These are phyloP conservation scores for Coffea humblotiana DNA, from an alignment of 305 asterid genomes.

Conservation along the genomic window DNA sequence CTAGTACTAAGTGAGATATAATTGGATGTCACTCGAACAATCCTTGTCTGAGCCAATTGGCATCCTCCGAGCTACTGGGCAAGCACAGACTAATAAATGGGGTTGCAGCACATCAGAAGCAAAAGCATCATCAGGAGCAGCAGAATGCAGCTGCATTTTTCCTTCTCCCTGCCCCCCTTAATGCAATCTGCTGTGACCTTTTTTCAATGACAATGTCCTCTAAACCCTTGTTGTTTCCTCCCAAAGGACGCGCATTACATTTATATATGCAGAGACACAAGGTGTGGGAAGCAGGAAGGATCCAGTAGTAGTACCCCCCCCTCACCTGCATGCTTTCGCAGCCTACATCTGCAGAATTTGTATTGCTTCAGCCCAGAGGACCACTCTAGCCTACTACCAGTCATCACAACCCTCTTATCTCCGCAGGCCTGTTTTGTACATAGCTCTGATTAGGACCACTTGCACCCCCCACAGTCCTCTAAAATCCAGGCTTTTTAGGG, in stretches of 20 bases:
- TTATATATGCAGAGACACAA: conserved; percentile 6
- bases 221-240: conserved; percentile 7
- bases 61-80: not conserved
- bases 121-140: not conserved
- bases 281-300: not conserved
- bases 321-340: conserved; percentile 1
- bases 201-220: not conserved
- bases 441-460: conserved; percentile 25
- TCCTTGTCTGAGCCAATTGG: conserved; percentile 2
- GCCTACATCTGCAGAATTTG: not conserved
- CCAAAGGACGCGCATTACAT: not conserved
- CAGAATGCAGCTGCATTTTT: not conserved
- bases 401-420: not conserved
- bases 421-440: not conserved
- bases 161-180: conserved; percentile 1
- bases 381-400: conserved; percentile 22
- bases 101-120: not conserved
- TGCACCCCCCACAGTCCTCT: not conserved
- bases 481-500: conserved; percentile 17
- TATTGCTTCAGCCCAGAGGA: conserved; percentile 17
- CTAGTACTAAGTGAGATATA: conserved; percentile 2
- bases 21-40: not conserved
- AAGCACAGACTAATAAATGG: conserved; percentile 12
- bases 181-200: conserved; percentile 14
- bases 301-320: not conserved